Base-by-base conservation (phyloP, 331 rosid species). In the Malus hybrid region DNA sequence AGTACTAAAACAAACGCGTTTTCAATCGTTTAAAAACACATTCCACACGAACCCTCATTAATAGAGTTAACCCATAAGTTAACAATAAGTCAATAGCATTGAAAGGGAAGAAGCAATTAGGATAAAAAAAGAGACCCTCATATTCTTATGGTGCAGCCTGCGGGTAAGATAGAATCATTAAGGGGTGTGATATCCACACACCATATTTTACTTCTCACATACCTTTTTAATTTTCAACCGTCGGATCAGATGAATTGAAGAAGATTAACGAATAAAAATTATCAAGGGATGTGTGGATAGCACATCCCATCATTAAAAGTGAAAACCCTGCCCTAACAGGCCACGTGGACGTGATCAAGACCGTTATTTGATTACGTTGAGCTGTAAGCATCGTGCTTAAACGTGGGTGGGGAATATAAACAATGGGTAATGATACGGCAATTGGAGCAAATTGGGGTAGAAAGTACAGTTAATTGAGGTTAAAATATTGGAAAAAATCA, bases 311-410 rank as follows among this genome's bases (percentile, higher is more conserved):
- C 7, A 64, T 15, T 66, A 74, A 80, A 80, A 88, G 87, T 86
- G 70, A 86, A 86, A 65, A 27, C 19, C 2, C 16, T 62, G 2
- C 24, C 5, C 13, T 22, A 74, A 77, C 6, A 7, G 4, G 76
- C 90, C 86, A 87, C 88, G 92, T 89, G 96, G 90, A 81, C 56
- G 69, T 70, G 79, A 84, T 85, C 81, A 70, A 70, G 70, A 60
- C 74, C 78, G 84, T 55, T 61, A 1, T 67, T 80, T n/a, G 70
- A 64, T 46, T 59, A 83, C 72, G 92, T 39, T 86, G 93, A 90
- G 99, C 93, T 94, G 97, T 94, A 85, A 87, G 79, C 93, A 80
- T 87, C 97, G 93, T 94, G 97, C 97, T 52, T 60, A 78, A 92
- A 92, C 96, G 99, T 94, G 97, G 87, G 81, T 32, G 54, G 80